Evolutionary conservation across 192 early-diverging fungal genomes (phyloP), one percentile per base, ranked within the genome.

Genomic region (Umbelopsis ramanniana): DNA sequence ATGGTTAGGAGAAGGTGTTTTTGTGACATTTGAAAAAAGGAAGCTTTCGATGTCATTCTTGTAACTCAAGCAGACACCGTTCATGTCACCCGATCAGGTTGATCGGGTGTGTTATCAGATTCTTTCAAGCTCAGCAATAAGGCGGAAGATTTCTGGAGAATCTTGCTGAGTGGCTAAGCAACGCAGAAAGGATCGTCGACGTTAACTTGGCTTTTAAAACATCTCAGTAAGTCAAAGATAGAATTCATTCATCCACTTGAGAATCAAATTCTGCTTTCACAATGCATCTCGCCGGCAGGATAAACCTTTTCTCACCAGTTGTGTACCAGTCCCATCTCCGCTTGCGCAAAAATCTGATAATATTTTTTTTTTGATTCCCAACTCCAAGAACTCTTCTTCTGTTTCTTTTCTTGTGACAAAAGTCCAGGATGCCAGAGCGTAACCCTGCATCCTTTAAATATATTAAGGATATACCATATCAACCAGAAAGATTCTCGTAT

Each of bases 331-430:
- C 9, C 2, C 48, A 50, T 50, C 57, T 63, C 57, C 57, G 57
- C 57, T n/a, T 63, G 57, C 26, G 19, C 29, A 60, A 63, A 63
- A 63, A 63, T 63, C 57, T 63, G 57, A 63, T 63, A 63, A 63
- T 63, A 17, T 63, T 63, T 63, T 63, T 37, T 63, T 63, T 37
- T 29, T 43, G 40, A 43, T 43, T 35, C 33, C 10, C 33, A 63
- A 37, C 8, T 35, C 57, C 15, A 37, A 7, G 35, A 29, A 37
- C 19, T 2, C 33, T 63, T 63, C 57, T 63, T 63, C 57, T 37
- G 19, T 33, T 63, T 63, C 57, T 37, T 63, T 33, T 63, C 22
- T 12, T 19, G 3, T 26, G 12, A n/a, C n/a, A n/a, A n/a, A 12
- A 3, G 26, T 35, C 4, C 33, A 63, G 17, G 29, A 63, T 63